Evolutionary conservation across 306 rosid species (phyloP), one percentile per base, ranked within the genome.

Genomic region (Quercus aquifolioides): DNA sequence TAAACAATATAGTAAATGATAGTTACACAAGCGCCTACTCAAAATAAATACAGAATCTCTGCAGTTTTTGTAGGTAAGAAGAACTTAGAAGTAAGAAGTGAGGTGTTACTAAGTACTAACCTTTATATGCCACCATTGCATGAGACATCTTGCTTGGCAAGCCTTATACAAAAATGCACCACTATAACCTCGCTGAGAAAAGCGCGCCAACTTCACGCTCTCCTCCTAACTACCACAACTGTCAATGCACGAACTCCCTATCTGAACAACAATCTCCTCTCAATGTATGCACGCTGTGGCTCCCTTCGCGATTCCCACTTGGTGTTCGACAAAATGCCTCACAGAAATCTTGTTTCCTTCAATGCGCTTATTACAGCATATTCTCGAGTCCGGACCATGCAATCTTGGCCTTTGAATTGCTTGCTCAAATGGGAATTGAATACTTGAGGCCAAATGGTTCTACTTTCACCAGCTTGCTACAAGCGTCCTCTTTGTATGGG

Each of bases 261-360:
- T 79, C 30, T 85, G 5, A 69, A 73, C 91, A 94, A 92, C 91
- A 92, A 87, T 76, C 80, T 91, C 73, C 52, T 91, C 52, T 88
- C 94, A 0, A 86, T 92, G 94, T 94, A 94, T n/a, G 79, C 87
- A 0, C 89, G 94, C 5, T 86, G 89, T 10, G 90, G 91, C 49
- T 87, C 91, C 0, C 19, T 85, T 14, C 26, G 20, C 28, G 91
- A 87, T 43, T 78, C 97, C 23, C 88, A 51, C 51, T 65, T 74
- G 70, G 74, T 92, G 91, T 94, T 94, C 86, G 97, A 94, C 43
- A 86, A 71, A 91, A 94, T 92, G 97, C 91, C 95, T 51, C 90
- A 67, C 0, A 86, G 94, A 84, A 94, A 84, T 43, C 41, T 85
- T 51, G 94, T 94, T 81, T 92, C 97, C 17, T 92, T 85, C 78